Conservation (phyloP, 768 basidiomycete genomes). For the Tricholoma sp. region DNA sequence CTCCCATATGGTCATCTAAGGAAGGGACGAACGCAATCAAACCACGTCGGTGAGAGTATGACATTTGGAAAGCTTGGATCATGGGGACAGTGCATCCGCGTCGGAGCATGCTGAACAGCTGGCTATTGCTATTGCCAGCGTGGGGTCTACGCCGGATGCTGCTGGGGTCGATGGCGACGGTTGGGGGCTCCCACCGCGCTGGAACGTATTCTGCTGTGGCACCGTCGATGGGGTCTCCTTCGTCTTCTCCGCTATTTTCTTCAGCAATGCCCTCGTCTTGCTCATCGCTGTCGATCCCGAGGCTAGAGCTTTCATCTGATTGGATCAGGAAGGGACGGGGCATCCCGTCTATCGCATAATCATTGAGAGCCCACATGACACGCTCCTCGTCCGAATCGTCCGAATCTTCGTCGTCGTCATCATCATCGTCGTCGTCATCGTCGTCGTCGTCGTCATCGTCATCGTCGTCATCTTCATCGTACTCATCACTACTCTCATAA, state of each 20-base stretch:
- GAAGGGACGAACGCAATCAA: constrained; percentile 41
- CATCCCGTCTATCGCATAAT: constrained; percentile 4
- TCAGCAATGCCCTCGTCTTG: constrained; percentile 22
- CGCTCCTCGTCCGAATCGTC: constrained; percentile 18
- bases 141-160: constrained; percentile 1
- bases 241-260: constrained; percentile 5
- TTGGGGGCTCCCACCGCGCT: constrained; percentile 59
- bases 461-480: constrained; percentile 34
- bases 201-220: constrained; percentile 28
- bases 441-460: no score
- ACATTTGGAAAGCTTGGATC: constrained; percentile 50
- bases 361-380: constrained; percentile 23
- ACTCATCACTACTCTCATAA: background rate
- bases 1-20: constrained; percentile 24
- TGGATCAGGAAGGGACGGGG: constrained; percentile 1
- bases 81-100: constrained; percentile 58
- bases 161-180: constrained; percentile 21
- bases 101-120: constrained; percentile 36
- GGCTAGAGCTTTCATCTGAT: constrained; percentile 1
- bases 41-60: constrained; percentile 51
- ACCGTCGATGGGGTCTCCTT: constrained; percentile 8
- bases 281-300: constrained; percentile 23
- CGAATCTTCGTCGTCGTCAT: constrained; percentile 29
- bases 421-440: no score
- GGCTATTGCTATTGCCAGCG: constrained; percentile 20